phyloP scores from a whole-genome alignment of 805 yeast species.

The Candida glaebosa region DNA sequence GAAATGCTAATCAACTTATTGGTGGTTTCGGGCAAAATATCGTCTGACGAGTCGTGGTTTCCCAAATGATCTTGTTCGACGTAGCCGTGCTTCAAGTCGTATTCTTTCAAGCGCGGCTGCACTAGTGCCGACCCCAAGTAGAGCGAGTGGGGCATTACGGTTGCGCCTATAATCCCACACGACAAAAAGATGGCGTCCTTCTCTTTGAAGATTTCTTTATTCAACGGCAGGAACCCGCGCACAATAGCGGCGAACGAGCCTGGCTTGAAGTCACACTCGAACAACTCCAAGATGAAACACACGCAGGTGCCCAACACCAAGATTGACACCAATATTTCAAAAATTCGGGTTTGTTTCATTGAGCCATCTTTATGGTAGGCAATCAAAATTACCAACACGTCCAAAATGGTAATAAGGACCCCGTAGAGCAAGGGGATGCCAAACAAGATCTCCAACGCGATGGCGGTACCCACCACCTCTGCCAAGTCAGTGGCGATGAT shows the following conservation, averaged over 20 bases:
- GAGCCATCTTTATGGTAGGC: constrained; percentile 77
- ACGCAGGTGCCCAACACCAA: constrained; percentile 71
- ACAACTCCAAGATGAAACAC: constrained; percentile 71
- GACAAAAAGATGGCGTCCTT: constrained; percentile 39
- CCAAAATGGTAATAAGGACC: constrained; percentile 74
- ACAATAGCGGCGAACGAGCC: constrained; percentile 51
- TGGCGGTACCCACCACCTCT: constrained; percentile 92
- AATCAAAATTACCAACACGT: constrained; percentile 72
- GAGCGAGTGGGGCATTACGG: constrained; percentile 48
- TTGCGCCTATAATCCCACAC: constrained; percentile 45
- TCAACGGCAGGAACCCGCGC: constrained; percentile 65
- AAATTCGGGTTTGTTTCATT: constrained; percentile 67
- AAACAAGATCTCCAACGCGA: constrained; percentile 73
- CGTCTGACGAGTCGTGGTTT: background rate
- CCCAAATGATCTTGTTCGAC: constrained; percentile 5
- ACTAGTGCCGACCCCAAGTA: constrained; percentile 44
- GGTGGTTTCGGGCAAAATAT: constrained; percentile 10
- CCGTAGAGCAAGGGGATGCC: constrained; percentile 72
- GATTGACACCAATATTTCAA: constrained; percentile 70
- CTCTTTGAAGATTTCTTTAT: constrained; percentile 27
- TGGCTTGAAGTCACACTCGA: constrained; percentile 49
- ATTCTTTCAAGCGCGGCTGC: constrained; percentile 41
- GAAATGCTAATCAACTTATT: constrained; percentile 19
- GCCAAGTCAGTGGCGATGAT: constrained; percentile 92
- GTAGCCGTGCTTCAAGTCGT: constrained; percentile 30